Percentiles rank a stretch among this genome's conserved stretches.
These are phyloP conservation scores for Zymoseptoria pseudotritici DNA, from an alignment of 2,329 filamentous ascomycete genomes.

Conservation along the genomic window DNA sequence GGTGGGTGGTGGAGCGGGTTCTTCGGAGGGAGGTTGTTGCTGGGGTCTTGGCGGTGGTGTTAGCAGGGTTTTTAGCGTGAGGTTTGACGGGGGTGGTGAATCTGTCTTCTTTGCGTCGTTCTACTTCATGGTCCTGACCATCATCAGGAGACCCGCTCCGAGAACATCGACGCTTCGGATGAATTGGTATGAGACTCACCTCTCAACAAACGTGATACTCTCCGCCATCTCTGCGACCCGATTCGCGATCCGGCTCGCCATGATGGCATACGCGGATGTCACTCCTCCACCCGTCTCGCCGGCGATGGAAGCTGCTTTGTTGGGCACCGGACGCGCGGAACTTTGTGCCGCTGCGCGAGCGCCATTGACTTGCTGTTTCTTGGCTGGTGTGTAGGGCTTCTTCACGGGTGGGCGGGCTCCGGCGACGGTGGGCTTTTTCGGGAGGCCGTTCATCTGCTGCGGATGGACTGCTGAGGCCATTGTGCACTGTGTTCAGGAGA, in stretches of 20 bases:
- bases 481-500: neutral
- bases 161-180: no score
- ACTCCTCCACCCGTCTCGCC: slow-evolving; percentile 24
- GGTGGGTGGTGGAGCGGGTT: slow-evolving; percentile 15
- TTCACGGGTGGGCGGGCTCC: slow-evolving; percentile 12
- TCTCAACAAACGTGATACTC: slow-evolving; percentile 46
- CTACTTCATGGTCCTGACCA: no score
- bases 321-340: slow-evolving; percentile 20
- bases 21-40: slow-evolving; percentile 17
- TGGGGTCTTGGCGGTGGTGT: slow-evolving; percentile 1
- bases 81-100: neutral
- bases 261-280: slow-evolving; percentile 44
- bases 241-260: slow-evolving; percentile 45
- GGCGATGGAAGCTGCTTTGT: slow-evolving; percentile 30
- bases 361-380: slow-evolving; percentile 16
- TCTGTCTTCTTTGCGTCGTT: neutral
- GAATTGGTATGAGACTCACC: slow-evolving; percentile 19
- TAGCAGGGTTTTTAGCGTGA: neutral
- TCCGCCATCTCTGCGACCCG: slow-evolving; percentile 47
- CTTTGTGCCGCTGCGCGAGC: slow-evolving; percentile 15
- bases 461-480: slow-evolving; percentile 18
- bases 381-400: slow-evolving; percentile 12
- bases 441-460: slow-evolving; percentile 20
- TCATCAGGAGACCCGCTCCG: no score
- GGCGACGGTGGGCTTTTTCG: slow-evolving; percentile 16